Evolutionary conservation across 306 rosid species (phyloP).

Genomic region (Corylus americana): DNA sequence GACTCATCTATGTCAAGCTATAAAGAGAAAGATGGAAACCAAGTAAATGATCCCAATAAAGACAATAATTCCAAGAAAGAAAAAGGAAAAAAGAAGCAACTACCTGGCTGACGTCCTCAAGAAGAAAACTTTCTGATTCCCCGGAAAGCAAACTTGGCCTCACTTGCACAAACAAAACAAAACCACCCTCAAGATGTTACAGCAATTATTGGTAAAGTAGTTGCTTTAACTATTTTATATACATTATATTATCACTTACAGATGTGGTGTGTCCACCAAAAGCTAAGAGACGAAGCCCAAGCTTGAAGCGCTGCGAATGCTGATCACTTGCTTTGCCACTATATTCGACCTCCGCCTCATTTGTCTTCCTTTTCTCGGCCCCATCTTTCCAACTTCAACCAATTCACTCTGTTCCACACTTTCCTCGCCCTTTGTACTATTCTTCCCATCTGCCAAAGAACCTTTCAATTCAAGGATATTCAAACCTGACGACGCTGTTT

Average conservation of each 20-base stretch:
- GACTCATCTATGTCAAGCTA: background rate
- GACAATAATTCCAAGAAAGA: background rate
- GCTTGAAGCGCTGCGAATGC: slow-evolving; percentile 68
- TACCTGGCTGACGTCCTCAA: slow-evolving; percentile 83
- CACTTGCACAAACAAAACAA: slow-evolving; percentile 73
- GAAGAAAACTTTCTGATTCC: slow-evolving; percentile 79
- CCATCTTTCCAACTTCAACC: slow-evolving; percentile 37
- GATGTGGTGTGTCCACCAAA: slow-evolving; percentile 72
- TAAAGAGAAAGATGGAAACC: background rate
- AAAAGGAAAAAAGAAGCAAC: too few relatives aligned
- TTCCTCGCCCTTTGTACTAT: slow-evolving; percentile 11
- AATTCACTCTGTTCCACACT: slow-evolving; percentile 38
- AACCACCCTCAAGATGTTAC: slow-evolving; percentile 49
- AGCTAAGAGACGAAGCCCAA: slow-evolving; percentile 93
- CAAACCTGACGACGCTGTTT: slow-evolving; percentile 18
- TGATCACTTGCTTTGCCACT: slow-evolving; percentile 88
- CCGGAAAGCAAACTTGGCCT: slow-evolving; percentile 89
- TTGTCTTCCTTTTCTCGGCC: slow-evolving; percentile 53
- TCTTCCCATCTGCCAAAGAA: slow-evolving; percentile 19
- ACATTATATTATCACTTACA: slow-evolving; percentile 46
- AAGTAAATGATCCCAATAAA: background rate
- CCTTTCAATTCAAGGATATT: slow-evolving; percentile 29
- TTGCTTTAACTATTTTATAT: too few relatives aligned
- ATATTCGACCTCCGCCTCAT: slow-evolving; percentile 70
- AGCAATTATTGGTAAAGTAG: too few relatives aligned